These are phyloP conservation scores for Cryptococcus amylolentus DNA, from an alignment of 1,284 basidiomycete genomes.

Conservation along the genomic window DNA sequence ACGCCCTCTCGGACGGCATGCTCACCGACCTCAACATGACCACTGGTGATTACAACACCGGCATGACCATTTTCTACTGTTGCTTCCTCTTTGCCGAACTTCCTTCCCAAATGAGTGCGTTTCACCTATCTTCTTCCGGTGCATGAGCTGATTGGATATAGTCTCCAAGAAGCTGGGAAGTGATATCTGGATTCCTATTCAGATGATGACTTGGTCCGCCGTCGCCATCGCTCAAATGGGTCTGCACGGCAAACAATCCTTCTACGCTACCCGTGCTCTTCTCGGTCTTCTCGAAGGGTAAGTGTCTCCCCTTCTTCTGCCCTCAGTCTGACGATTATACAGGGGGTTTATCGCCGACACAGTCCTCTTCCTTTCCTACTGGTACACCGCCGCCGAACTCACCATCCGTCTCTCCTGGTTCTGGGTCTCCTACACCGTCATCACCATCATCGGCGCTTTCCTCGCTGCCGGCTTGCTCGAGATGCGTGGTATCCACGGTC, in stretches of 20 bases:
- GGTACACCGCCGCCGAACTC: constrained; percentile 43
- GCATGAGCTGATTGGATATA: constrained; percentile 52
- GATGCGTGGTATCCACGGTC: constrained; percentile 28
- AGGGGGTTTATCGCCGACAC: constrained; percentile 49
- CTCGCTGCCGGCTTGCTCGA: constrained; percentile 43
- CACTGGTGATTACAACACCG: constrained; percentile 47
- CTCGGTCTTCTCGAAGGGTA: constrained; percentile 45
- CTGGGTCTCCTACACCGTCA: constrained; percentile 31
- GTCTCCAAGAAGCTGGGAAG: constrained; percentile 48
- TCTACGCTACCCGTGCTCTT: constrained; percentile 40
- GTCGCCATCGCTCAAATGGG: constrained; percentile 36
- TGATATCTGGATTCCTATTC: constrained; percentile 47
- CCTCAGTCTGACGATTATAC: neutral
- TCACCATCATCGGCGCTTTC: constrained; percentile 34
- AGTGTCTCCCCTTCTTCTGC: neutral
- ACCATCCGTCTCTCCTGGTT: constrained; percentile 47
- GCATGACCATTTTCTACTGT: constrained; percentile 52
- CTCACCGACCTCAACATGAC: constrained; percentile 44
- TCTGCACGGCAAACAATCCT: constrained; percentile 28
- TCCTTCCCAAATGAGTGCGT: constrained; percentile 37
- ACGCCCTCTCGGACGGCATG: constrained; percentile 47
- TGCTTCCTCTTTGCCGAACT: constrained; percentile 56
- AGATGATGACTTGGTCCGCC: constrained; percentile 46
- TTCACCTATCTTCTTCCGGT: constrained; percentile 24
- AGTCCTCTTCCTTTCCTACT: constrained; percentile 50